Evolutionary conservation across 2,329 filamentous ascomycete genomes (phyloP).

Genomic region (Colletotrichum navitas): DNA sequence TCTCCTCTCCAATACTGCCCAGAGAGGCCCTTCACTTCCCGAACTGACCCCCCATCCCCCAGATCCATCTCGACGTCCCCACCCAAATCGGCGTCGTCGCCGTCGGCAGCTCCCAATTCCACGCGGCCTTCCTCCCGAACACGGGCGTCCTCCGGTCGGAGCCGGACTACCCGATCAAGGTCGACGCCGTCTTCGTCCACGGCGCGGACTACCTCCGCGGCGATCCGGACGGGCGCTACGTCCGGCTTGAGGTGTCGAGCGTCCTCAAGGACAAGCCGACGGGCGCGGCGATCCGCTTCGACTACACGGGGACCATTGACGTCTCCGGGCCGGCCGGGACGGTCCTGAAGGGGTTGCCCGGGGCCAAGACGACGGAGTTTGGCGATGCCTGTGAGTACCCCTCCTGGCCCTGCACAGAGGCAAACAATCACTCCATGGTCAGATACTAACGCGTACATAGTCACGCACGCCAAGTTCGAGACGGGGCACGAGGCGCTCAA

Average conservation of each 20-base stretch:
- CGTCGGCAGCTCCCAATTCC: constrained; percentile 50
- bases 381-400: constrained; percentile 55
- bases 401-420: too few relatives aligned
- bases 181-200: constrained; percentile 55
- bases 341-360: constrained; percentile 51
- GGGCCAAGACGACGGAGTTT: constrained; percentile 55
- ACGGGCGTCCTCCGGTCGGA: constrained; percentile 53
- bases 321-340: constrained; percentile 50
- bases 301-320: constrained; percentile 55
- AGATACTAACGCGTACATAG: constrained; percentile 41
- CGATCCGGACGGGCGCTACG: constrained; percentile 53
- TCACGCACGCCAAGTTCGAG: constrained; percentile 55
- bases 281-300: constrained; percentile 52
- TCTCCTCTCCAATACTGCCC: too few relatives aligned
- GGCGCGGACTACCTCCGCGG: constrained; percentile 56
- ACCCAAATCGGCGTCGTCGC: constrained; percentile 44
- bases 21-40: neutral
- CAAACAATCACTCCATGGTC: neutral
- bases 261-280: constrained; percentile 50
- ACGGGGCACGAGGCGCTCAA: constrained; percentile 52
- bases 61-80: constrained; percentile 52
- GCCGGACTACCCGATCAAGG: constrained; percentile 50
- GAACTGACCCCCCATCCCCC: constrained; percentile 15
- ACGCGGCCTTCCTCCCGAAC: constrained; percentile 50
- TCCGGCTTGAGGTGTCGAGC: constrained; percentile 55